phyloP scores from a whole-genome alignment of 2,329 filamentous ascomycete genomes.

The Fusarium piperis region DNA sequence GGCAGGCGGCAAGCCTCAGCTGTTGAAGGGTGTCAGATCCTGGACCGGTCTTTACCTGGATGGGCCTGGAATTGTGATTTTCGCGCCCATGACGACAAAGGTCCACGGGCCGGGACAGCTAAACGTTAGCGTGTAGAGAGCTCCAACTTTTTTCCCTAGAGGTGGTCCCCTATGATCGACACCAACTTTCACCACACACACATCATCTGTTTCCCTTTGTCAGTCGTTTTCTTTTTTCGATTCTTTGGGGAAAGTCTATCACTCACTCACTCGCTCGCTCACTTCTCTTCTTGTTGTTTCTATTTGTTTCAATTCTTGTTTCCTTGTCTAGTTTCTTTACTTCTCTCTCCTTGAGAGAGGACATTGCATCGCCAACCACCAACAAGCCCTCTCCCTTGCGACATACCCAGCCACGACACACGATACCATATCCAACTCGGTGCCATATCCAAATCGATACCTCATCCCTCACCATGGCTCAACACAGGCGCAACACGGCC shows the following conservation, averaged over 20 bases:
- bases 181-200: not conserved
- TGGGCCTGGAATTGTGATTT: slow-evolving; percentile 36
- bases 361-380: slow-evolving; percentile 17
- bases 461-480: slow-evolving; percentile 30
- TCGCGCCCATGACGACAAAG: slow-evolving; percentile 33
- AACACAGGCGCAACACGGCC: slow-evolving; percentile 66
- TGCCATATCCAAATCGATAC: not conserved
- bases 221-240: not conserved
- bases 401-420: not conserved
- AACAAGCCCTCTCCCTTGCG: slow-evolving; percentile 17
- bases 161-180: not conserved
- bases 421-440: not conserved
- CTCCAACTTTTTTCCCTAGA: not conserved
- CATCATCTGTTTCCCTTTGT: not conserved
- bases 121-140: not conserved
- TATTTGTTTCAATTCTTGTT: slow-evolving; percentile 9
- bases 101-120: slow-evolving; percentile 1
- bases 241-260: not conserved
- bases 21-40: not conserved
- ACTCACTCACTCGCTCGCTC: not conserved
- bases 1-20: not conserved
- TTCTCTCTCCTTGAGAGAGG: not conserved
- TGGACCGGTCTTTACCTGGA: not conserved
- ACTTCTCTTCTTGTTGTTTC: not conserved
- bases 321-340: not conserved